These are phyloP conservation scores for Candida sakaeoensis DNA, from an alignment of 805 yeast species.

Conservation along the genomic window DNA sequence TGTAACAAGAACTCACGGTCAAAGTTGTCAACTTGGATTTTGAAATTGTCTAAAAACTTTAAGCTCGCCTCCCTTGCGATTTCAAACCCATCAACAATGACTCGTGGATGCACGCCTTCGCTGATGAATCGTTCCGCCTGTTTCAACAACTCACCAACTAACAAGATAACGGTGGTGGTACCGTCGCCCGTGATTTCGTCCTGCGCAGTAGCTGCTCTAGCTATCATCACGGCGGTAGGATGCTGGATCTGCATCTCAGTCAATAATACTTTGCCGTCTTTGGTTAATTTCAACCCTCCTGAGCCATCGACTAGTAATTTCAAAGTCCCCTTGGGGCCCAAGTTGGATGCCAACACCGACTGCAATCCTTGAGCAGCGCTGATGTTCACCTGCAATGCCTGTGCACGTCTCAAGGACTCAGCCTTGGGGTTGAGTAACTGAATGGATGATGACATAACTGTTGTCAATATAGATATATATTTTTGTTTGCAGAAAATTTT, in stretches of 20 bases:
- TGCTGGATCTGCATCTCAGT: constrained; percentile 90
- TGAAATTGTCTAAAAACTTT: constrained; percentile 64
- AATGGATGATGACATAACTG: constrained; percentile 22
- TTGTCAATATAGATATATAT: neutral
- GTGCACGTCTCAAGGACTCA: constrained; percentile 91
- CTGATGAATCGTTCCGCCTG: constrained; percentile 89
- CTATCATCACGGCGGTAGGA: constrained; percentile 52
- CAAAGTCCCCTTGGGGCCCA: constrained; percentile 96
- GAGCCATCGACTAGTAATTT: constrained; percentile 97
- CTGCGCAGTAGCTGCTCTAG: constrained; percentile 97
- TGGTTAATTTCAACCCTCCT: constrained; percentile 91
- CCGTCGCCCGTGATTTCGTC: constrained; percentile 99
- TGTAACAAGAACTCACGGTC: constrained; percentile 87
- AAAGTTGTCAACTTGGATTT: constrained; percentile 46
- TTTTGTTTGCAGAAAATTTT: no score
- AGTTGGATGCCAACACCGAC: constrained; percentile 82
- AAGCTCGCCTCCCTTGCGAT: constrained; percentile 75
- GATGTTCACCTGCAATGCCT: constrained; percentile 92
- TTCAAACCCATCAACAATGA: constrained; percentile 93
- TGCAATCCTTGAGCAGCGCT: constrained; percentile 97
- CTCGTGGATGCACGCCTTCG: constrained; percentile 96
- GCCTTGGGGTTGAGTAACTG: constrained; percentile 96
- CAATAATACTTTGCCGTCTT: constrained; percentile 91
- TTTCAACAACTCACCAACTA: constrained; percentile 90
- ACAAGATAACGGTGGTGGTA: constrained; percentile 89